phyloP scores from a whole-genome alignment of 1,284 basidiomycete genomes.

The Spongiforma sp. region DNA sequence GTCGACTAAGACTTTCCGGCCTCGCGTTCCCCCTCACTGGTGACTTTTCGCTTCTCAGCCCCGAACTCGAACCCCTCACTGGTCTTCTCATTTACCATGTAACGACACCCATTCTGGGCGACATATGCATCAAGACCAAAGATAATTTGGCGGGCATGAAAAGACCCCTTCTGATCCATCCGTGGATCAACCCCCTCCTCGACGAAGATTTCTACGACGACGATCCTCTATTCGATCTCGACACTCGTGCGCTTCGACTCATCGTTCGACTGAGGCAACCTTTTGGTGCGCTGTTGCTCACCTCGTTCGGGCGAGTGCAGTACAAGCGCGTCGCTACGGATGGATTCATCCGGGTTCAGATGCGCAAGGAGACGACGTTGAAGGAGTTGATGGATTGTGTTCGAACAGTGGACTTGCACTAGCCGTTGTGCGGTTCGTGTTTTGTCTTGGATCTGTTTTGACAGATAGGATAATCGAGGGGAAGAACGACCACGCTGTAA shows the following conservation, averaged over 20 bases:
- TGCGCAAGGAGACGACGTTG: background rate
- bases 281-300: background rate
- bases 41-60: too few relatives aligned
- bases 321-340: background rate
- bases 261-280: background rate
- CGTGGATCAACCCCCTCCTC: background rate
- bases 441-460: too few relatives aligned
- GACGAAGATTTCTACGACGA: background rate
- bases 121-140: background rate
- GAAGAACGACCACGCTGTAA: too few relatives aligned
- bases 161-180: background rate
- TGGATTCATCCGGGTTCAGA: background rate
- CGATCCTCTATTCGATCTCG: background rate
- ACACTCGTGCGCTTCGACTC: background rate
- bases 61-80: too few relatives aligned
- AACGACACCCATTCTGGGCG: background rate
- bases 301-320: background rate
- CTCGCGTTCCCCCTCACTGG: background rate
- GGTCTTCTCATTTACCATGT: background rate
- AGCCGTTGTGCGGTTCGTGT: too few relatives aligned
- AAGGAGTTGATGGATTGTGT: background rate
- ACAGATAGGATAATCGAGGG: too few relatives aligned
- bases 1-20: slow-evolving; percentile 3
- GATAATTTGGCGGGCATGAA: background rate
- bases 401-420: background rate